Evolutionary conservation across 2,329 filamentous ascomycete genomes (phyloP), one percentile per base, ranked within the genome.

Genomic region (Aspergillus brasiliensis): DNA sequence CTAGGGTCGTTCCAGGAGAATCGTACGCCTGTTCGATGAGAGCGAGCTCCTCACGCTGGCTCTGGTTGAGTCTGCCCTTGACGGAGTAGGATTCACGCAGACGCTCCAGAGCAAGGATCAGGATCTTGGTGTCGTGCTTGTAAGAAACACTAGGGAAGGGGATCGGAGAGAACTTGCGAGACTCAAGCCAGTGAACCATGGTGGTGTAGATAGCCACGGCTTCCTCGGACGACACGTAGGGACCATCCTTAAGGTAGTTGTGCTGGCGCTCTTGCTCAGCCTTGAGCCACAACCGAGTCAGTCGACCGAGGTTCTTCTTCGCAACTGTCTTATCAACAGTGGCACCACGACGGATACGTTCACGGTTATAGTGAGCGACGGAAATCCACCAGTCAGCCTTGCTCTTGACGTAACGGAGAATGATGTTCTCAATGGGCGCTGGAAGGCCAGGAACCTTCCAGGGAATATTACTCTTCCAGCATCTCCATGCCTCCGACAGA

Each of bases 331-430:
- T 99, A 76, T 99, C 95, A 11, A 99, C 95, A 2, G 95, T 99
- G 2, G 95, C 96, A 73, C 95, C 96, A 76, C 95, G 86, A 68
- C 95, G 87, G 71, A 99, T 99, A 75, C 95, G 90, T 81, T 99
- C 95, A 70, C 95, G 90, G 75, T 99, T 99, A 82, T 99, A 99
- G 75, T 99, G 95, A 10, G 95, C 95, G 31, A 99, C 96, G 21
- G 93, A 98, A 62, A 99, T 94, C 95, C 95, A 99, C 96, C 95
- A 99, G 75, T 99, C 95, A 17, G 95, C 95, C 83, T 99, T 99
- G 67, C 92, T 94, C 83, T 99, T 99, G 69, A 99, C 96, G 70
- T 99, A 99, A 71, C 95, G 91, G 63, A 99, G 83, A 71, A 99
- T 99, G 69, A 99, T 97, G 73, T 98, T 99, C 79, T 99, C 95